phyloP scores from a whole-genome alignment of 805 yeast species.

The Diddensiella santjacobensis region DNA sequence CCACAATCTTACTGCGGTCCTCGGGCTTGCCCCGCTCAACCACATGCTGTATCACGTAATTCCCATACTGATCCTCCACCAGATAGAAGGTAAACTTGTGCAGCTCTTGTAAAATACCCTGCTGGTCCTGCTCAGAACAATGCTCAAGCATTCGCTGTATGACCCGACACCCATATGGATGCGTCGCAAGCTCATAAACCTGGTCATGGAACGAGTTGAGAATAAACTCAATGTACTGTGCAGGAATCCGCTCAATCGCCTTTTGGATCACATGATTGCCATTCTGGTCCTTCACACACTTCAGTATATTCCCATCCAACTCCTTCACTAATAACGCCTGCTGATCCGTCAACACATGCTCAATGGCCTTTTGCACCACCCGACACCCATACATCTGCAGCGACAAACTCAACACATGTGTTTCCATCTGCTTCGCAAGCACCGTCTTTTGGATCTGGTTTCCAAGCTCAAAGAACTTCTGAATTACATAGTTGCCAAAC shows the following conservation, averaged over 20 bases:
- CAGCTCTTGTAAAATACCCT: slow-evolving; percentile 64
- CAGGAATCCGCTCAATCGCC: slow-evolving; percentile 82
- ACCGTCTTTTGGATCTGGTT: slow-evolving; percentile 62
- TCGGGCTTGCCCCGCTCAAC: slow-evolving; percentile 67
- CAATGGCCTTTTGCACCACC: slow-evolving; percentile 92
- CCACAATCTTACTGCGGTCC: slow-evolving; percentile 60
- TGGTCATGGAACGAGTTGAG: slow-evolving; percentile 57
- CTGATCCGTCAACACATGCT: slow-evolving; percentile 58
- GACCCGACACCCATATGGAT: slow-evolving; percentile 97
- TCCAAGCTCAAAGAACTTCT: slow-evolving; percentile 87
- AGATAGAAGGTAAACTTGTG: slow-evolving; percentile 67
- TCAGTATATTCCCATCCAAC: slow-evolving; percentile 55
- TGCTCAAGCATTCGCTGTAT: slow-evolving; percentile 87
- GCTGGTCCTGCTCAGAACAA: slow-evolving; percentile 62
- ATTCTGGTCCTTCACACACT: slow-evolving; percentile 88
- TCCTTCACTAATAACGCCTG: slow-evolving; percentile 70
- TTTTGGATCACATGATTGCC: slow-evolving; percentile 98
- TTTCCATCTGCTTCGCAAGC: slow-evolving; percentile 66
- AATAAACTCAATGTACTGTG: slow-evolving; percentile 64
- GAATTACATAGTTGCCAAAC: slow-evolving; percentile 96
- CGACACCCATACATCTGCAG: slow-evolving; percentile 98
- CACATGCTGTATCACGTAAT: slow-evolving; percentile 94
- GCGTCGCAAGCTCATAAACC: slow-evolving; percentile 83
- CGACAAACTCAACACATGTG: slow-evolving; percentile 69
- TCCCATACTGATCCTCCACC: slow-evolving; percentile 95